Percentiles rank a stretch among this genome's conserved stretches.
Evolutionary conservation across 2,329 filamentous ascomycete species (phyloP).

Genomic region (Verticillium nubilum): DNA sequence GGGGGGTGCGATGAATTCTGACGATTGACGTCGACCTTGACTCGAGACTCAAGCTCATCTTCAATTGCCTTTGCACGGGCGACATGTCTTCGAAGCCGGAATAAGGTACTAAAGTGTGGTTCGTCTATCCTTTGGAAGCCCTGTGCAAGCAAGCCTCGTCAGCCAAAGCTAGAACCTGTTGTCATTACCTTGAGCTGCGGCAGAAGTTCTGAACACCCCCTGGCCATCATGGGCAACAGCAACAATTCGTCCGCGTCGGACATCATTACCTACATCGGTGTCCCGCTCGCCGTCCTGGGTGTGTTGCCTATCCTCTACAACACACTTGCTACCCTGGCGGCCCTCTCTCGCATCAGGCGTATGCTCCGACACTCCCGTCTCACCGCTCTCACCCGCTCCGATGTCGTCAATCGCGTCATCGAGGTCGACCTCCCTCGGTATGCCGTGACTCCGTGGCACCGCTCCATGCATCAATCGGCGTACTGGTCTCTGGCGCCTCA

Average conservation of each 20-base stretch:
- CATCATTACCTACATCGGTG: constrained; percentile 12
- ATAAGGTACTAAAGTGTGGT: no score
- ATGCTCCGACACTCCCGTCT: constrained; percentile 52
- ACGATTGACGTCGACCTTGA: no score
- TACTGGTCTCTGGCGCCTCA: constrained; percentile 54
- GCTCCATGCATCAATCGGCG: constrained; percentile 42
- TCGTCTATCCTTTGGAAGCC: no score
- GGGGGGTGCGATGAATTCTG: no score
- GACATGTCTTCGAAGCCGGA: no score
- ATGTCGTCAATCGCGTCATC: constrained; percentile 60
- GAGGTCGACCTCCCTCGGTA: constrained; percentile 62
- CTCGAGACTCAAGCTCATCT: not conserved
- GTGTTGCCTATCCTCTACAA: constrained; percentile 64
- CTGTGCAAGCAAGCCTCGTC: no score
- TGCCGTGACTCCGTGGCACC: constrained; percentile 55
- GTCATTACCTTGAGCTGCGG: no score
- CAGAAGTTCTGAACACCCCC: not conserved
- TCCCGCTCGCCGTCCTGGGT: constrained; percentile 52
- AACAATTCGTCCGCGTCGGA: not conserved
- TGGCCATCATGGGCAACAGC: not conserved
- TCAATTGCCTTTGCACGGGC: not conserved
- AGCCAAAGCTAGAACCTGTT: no score
- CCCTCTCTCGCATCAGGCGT: constrained; percentile 54
- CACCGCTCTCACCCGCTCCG: constrained; percentile 55
- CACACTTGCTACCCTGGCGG: constrained; percentile 53